Conservation (phyloP, 805 yeast genomes). For the Blastobotrys chiropterorum region DNA sequence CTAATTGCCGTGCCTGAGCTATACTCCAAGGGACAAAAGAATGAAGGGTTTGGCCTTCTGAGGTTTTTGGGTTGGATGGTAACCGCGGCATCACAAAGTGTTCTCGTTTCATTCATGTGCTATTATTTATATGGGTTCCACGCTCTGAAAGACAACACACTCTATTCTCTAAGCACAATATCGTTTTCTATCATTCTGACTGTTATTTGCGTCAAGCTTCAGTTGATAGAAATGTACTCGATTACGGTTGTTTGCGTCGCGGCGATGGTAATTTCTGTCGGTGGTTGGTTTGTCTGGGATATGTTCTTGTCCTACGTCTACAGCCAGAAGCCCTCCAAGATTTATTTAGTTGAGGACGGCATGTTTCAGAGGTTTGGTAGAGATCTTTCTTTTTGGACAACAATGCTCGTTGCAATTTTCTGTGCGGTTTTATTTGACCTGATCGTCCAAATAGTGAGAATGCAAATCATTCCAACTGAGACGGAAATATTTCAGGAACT, state of each 20-base stretch:
- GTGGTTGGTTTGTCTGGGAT: slow-evolving; percentile 87
- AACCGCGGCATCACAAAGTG: slow-evolving; percentile 66
- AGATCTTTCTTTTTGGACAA: slow-evolving; percentile 85
- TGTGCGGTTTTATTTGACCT: slow-evolving; percentile 66
- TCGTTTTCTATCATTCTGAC: slow-evolving; percentile 66
- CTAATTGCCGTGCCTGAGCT: slow-evolving; percentile 87
- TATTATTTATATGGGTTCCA: slow-evolving; percentile 63
- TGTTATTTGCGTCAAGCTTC: slow-evolving; percentile 71
- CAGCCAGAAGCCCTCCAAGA: slow-evolving; percentile 42
- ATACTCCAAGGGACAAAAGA: slow-evolving; percentile 68
- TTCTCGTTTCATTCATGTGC: slow-evolving; percentile 60
- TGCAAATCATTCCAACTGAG: slow-evolving; percentile 58
- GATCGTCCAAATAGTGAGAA: slow-evolving; percentile 49
- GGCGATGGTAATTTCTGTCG: slow-evolving; percentile 61
- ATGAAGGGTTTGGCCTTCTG: slow-evolving; percentile 63
- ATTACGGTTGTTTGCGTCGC: slow-evolving; percentile 62
- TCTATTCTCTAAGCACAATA: slow-evolving; percentile 77
- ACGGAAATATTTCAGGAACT: slow-evolving; percentile 71
- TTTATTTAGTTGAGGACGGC: slow-evolving; percentile 68
- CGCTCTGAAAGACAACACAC: slow-evolving; percentile 63
- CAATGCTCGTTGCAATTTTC: slow-evolving; percentile 49
- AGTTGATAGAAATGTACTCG: slow-evolving; percentile 69
- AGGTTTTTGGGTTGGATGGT: slow-evolving; percentile 75
- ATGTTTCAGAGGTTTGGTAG: slow-evolving; percentile 65
- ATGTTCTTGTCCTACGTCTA: slow-evolving; percentile 68